A percentile compares a stretch with the other conserved stretches of the same genome.
These are phyloP conservation scores for Lasiodiplodia theobromae DNA, from an alignment of 2,329 filamentous ascomycete species.

Conservation along the genomic window DNA sequence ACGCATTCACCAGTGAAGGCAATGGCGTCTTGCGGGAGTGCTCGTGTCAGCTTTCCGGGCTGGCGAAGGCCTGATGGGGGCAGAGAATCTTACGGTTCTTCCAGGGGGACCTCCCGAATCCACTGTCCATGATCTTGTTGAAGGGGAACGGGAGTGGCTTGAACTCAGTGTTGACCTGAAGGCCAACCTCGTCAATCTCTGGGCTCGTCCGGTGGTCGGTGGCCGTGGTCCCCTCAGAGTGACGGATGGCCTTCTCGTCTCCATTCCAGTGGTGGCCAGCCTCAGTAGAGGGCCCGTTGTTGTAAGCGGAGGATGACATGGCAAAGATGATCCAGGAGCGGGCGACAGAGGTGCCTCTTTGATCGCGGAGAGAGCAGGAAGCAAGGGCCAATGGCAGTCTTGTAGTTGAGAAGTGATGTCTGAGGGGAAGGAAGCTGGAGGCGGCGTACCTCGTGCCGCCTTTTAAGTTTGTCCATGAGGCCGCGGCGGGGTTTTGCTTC, in stretches of 20 bases:
- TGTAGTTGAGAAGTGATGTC: background rate
- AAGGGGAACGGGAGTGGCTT: conserved; percentile 17
- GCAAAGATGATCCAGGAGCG: background rate
- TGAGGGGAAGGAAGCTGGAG: background rate
- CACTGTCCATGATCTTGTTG: conserved; percentile 29
- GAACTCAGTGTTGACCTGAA: conserved; percentile 13
- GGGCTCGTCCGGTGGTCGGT: background rate
- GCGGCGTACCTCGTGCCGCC: background rate
- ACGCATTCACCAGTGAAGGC: conserved; percentile 59
- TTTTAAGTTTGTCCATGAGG: conserved; percentile 25
- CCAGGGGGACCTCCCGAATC: conserved; percentile 25
- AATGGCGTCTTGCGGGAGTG: conserved; percentile 44
- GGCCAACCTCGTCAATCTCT: conserved; percentile 18
- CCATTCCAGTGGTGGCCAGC: conserved; percentile 10
- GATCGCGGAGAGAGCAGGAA: background rate
- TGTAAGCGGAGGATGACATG: conserved; percentile 27
- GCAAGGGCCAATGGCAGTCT: background rate
- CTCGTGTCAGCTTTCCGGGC: background rate
- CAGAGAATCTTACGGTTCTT: conserved; percentile 27
- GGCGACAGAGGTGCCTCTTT: background rate
- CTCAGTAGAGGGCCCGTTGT: conserved; percentile 26
- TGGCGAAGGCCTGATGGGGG: too few species aligned
- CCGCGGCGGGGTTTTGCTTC: conserved; percentile 3
- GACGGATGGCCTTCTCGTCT: conserved; percentile 1
- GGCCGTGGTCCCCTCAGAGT: conserved; percentile 9